These are phyloP conservation scores for Jasminum sambac DNA, from an alignment of 257 asterid genomes.

Conservation along the genomic window DNA sequence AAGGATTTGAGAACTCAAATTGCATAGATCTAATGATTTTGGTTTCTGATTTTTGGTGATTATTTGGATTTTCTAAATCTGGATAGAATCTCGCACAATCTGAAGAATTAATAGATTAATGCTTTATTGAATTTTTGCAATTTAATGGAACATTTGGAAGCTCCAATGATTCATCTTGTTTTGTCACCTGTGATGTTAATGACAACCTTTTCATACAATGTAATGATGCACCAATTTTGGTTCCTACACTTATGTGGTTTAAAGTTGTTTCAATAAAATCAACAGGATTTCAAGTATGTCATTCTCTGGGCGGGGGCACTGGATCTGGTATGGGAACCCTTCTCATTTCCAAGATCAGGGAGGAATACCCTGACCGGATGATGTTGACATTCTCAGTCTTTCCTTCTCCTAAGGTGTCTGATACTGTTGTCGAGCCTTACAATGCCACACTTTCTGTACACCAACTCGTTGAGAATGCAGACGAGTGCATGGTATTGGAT, in stretches of 20 bases:
- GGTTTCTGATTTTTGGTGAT: background rate
- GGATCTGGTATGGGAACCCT: conserved; percentile 69
- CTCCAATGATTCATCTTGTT: background rate
- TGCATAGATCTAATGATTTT: background rate
- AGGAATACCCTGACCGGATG: conserved; percentile 62
- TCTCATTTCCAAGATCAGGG: conserved; percentile 61
- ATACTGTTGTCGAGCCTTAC: conserved; percentile 59
- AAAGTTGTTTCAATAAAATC: background rate
- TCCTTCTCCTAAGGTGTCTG: conserved; percentile 60
- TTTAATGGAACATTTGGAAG: background rate
- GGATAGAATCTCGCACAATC: background rate
- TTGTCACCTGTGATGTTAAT: conserved; percentile 14
- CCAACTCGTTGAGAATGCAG: conserved; percentile 59
- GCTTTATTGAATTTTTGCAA: background rate
- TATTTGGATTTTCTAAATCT: background rate
- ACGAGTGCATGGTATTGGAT: conserved; percentile 62
- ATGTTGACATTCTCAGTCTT: conserved; percentile 59
- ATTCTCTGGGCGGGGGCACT: conserved; percentile 62
- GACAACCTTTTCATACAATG: background rate
- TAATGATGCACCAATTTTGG: background rate
- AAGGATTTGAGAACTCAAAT: background rate
- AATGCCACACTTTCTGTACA: conserved; percentile 59
- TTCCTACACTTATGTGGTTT: background rate
- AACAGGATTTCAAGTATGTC: conserved; percentile 60
- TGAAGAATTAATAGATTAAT: background rate